phyloP scores from a whole-genome alignment of 73 alveolate species.

The Paramecium tetraurelia region DNA sequence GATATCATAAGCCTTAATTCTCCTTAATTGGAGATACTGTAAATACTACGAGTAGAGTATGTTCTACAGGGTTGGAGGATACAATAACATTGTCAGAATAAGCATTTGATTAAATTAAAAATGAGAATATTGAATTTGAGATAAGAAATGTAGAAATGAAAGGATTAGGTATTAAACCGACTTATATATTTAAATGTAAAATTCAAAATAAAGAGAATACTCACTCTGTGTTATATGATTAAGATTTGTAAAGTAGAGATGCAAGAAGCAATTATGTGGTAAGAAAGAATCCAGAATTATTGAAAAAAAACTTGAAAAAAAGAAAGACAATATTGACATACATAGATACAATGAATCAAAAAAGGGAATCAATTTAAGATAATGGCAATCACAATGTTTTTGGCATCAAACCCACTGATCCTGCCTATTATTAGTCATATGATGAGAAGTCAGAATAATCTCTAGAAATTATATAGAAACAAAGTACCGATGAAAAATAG shows the following conservation, averaged over 20 bases:
- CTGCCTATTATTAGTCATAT: background rate
- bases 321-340: background rate
- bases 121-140: background rate
- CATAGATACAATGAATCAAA: background rate
- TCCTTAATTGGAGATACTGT: conserved; percentile 60
- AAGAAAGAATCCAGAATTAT: background rate
- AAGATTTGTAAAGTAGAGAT: background rate
- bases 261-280: conserved; percentile 1
- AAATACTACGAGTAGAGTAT: conserved; percentile 58
- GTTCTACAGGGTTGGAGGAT: conserved; percentile 59
- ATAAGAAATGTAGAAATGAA: conserved; percentile 27
- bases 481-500: background rate
- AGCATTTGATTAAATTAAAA: conserved; percentile 46
- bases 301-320: background rate
- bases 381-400: background rate
- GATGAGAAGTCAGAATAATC: background rate
- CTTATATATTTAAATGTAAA: conserved; percentile 2
- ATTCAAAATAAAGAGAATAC: background rate
- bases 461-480: background rate
- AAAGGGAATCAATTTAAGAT: background rate
- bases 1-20: conserved; percentile 55
- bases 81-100: conserved; percentile 46
- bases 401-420: background rate
- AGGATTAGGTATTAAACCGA: background rate
- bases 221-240: background rate